Conservation (phyloP, 805 yeast genomes). For the Schwanniomyces sp. region DNA sequence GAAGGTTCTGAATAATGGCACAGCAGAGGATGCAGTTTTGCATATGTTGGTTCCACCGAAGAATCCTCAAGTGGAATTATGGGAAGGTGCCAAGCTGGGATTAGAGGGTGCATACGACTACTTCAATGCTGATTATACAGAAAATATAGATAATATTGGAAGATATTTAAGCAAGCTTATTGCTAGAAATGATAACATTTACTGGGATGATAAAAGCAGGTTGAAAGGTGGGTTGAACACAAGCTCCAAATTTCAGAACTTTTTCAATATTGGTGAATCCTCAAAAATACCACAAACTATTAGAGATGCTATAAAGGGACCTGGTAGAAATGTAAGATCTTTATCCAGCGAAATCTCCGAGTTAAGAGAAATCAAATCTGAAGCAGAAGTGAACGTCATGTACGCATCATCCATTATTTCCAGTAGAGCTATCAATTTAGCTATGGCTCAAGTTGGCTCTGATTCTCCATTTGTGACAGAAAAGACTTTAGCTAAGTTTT, state of each 20-base stretch:
- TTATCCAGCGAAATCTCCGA: constrained; percentile 43
- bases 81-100: constrained; percentile 97
- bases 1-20: constrained; percentile 50
- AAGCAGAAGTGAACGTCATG: constrained; percentile 75
- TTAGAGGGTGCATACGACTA: constrained; percentile 74
- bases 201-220: constrained; percentile 46
- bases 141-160: constrained; percentile 46
- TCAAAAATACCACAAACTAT: constrained; percentile 12
- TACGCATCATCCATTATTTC: constrained; percentile 81
- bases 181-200: constrained; percentile 49
- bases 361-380: constrained; percentile 71
- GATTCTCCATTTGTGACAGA: constrained; percentile 59
- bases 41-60: constrained; percentile 87
- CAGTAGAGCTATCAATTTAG: constrained; percentile 79
- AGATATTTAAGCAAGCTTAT: constrained; percentile 48
- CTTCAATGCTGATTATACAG: constrained; percentile 83
- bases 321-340: constrained; percentile 42
- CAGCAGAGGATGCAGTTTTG: constrained; percentile 50
- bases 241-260: constrained; percentile 14
- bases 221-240: constrained; percentile 2
- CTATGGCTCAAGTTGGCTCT: constrained; percentile 59
- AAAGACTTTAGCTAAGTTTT: constrained; percentile 71
- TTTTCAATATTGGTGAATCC: constrained; percentile 14
- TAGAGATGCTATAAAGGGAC: constrained; percentile 18
- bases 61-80: constrained; percentile 73